These are phyloP conservation scores for Meredithiella fracta DNA, from an alignment of 2,329 filamentous ascomycete species.

Conservation along the genomic window DNA sequence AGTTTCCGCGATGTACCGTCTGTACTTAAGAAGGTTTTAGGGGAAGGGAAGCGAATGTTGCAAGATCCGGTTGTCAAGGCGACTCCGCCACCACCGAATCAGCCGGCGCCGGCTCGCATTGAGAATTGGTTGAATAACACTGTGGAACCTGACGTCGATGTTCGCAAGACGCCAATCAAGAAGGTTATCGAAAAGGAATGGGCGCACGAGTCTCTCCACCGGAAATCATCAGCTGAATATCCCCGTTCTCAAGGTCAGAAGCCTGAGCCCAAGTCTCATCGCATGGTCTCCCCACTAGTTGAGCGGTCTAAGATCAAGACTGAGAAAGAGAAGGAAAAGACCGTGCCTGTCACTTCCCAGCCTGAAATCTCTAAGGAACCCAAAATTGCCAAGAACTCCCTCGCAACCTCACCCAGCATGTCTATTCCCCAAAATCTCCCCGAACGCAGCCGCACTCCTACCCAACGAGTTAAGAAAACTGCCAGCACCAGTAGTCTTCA, in stretches of 20 bases:
- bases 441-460: constrained; percentile 14
- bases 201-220: constrained; percentile 14
- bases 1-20: constrained; percentile 46
- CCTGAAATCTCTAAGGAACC: constrained; percentile 1
- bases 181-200: constrained; percentile 23
- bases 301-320: constrained; percentile 13
- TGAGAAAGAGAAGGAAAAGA: constrained; percentile 13
- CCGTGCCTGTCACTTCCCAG: neutral
- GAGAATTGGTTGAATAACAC: constrained; percentile 49
- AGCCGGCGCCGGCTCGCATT: constrained; percentile 38
- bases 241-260: neutral
- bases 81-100: constrained; percentile 30
- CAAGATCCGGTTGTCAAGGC: constrained; percentile 35
- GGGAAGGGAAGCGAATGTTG: constrained; percentile 48
- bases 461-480: constrained; percentile 18
- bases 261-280: neutral
- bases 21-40: constrained; percentile 47
- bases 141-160: constrained; percentile 36
- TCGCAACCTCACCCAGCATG: constrained; percentile 9
- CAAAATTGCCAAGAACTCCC: constrained; percentile 4
- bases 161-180: constrained; percentile 18
- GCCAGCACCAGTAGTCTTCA: constrained; percentile 26
- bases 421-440: constrained; percentile 10
- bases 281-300: neutral
- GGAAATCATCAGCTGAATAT: constrained; percentile 11